Percentiles rank a stretch among this genome's conserved stretches.
Evolutionary conservation across 768 basidiomycete genomes (phyloP).

Genomic region (Kwoniella heveanensis): DNA sequence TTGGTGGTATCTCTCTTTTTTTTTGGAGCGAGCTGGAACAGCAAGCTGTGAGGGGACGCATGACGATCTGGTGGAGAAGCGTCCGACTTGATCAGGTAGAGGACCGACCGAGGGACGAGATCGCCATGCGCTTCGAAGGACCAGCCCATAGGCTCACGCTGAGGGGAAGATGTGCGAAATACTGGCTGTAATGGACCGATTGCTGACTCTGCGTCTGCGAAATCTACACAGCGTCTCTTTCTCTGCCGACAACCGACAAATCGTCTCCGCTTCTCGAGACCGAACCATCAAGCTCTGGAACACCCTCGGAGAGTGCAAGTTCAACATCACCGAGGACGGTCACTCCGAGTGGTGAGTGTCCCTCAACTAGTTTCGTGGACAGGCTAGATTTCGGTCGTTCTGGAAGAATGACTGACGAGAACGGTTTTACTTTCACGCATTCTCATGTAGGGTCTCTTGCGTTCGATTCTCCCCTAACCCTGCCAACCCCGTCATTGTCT

Average conservation of each 20-base stretch:
- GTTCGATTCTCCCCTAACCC: conserved; percentile 99
- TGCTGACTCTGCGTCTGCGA: neutral
- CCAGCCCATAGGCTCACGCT: no score
- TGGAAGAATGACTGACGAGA: no score
- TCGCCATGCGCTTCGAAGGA: no score
- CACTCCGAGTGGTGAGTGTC: conserved; percentile 87
- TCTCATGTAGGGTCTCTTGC: conserved; percentile 80
- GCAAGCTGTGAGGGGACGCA: no score
- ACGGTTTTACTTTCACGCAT: no score
- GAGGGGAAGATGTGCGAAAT: no score
- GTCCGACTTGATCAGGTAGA: no score
- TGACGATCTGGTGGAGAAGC: no score
- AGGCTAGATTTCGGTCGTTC: conserved; percentile 1
- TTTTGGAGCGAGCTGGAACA: no score
- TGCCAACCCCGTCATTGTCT: conserved; percentile 96
- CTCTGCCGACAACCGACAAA: conserved; percentile 99
- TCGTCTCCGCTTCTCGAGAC: conserved; percentile 97
- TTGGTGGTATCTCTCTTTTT: no score
- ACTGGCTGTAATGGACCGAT: neutral
- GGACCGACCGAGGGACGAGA: neutral
- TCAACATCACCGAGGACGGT: conserved; percentile 98
- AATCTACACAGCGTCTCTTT: conserved; percentile 71
- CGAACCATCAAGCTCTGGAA: conserved; percentile 99
- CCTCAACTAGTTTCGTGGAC: neutral
- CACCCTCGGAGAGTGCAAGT: conserved; percentile 99